Evolutionary conservation across 2,329 filamentous ascomycete species (phyloP).

Genomic region (Fusarium xyrophilum): DNA sequence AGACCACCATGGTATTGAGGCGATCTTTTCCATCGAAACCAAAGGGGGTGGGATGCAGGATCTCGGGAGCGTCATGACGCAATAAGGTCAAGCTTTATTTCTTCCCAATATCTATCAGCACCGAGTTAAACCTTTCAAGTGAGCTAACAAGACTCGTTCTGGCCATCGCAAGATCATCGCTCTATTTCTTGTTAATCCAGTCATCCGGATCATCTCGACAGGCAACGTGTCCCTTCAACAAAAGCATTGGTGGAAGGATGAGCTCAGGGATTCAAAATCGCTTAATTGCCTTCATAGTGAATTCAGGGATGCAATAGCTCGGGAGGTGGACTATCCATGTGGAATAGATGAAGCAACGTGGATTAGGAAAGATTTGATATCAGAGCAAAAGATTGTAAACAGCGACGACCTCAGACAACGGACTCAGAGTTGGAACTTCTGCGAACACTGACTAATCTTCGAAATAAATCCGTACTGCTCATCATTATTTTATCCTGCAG

Average conservation of each 20-base stretch:
- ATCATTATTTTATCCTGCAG: not conserved
- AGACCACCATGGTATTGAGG: slow-evolving; percentile 44
- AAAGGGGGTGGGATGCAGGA: slow-evolving; percentile 40
- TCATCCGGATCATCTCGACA: slow-evolving; percentile 52
- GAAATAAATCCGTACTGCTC: not conserved
- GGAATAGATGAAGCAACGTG: slow-evolving; percentile 8
- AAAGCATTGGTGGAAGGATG: slow-evolving; percentile 46
- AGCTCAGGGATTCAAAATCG: not conserved
- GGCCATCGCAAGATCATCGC: slow-evolving; percentile 67
- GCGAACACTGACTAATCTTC: not conserved
- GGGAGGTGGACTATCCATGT: slow-evolving; percentile 1
- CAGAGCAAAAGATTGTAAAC: not conserved
- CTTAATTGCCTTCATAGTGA: not conserved
- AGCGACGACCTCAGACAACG: not conserved
- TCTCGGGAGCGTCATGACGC: slow-evolving; percentile 56
- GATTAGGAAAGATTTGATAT: slow-evolving; percentile 16
- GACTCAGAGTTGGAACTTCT: slow-evolving; percentile 4
- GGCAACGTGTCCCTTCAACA: slow-evolving; percentile 54
- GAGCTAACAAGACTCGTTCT: slow-evolving; percentile 58
- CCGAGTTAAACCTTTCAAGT: slow-evolving; percentile 57
- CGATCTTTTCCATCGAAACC: slow-evolving; percentile 46
- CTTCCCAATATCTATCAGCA: slow-evolving; percentile 64
- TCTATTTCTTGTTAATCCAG: slow-evolving; percentile 66
- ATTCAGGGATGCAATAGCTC: not conserved
- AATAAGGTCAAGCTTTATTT: slow-evolving; percentile 56